Conservation (phyloP, 306 rosid genomes). For the Lathyrus oleraceus region DNA sequence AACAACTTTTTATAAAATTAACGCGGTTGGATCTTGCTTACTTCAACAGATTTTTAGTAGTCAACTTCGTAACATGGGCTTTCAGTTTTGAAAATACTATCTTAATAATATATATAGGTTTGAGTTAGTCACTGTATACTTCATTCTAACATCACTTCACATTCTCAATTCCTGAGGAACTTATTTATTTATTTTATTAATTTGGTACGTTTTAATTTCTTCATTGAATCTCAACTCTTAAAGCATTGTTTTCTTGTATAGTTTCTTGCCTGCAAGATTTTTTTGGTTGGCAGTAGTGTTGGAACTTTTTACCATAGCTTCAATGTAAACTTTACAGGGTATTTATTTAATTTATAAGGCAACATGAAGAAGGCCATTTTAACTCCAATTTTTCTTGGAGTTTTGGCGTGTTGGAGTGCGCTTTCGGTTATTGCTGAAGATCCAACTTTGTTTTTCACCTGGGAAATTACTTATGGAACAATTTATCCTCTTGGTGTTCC, state of each 20-base stretch:
- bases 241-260: neutral
- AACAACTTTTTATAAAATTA: neutral
- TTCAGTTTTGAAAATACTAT: constrained; percentile 16
- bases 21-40: constrained; percentile 23
- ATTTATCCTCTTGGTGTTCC: constrained; percentile 70
- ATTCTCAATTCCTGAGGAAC: constrained; percentile 33
- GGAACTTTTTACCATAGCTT: neutral
- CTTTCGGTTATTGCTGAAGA: constrained; percentile 69
- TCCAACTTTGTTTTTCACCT: constrained; percentile 53
- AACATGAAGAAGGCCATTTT: constrained; percentile 51
- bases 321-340: neutral
- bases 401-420: constrained; percentile 48
- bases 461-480: constrained; percentile 66
- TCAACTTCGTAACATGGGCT: constrained; percentile 35
- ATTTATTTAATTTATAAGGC: too few species aligned
- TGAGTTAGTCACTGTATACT: neutral
- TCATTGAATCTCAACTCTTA: neutral
- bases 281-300: neutral
- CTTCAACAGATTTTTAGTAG: constrained; percentile 30
- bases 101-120: constrained; percentile 16
- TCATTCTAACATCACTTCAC: neutral
- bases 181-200: neutral
- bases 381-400: constrained; percentile 40
- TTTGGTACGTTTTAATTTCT: constrained; percentile 24
- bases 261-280: neutral